Base-by-base conservation (phyloP, 1,139 yeast genomes). In the Taphrina populina region DNA sequence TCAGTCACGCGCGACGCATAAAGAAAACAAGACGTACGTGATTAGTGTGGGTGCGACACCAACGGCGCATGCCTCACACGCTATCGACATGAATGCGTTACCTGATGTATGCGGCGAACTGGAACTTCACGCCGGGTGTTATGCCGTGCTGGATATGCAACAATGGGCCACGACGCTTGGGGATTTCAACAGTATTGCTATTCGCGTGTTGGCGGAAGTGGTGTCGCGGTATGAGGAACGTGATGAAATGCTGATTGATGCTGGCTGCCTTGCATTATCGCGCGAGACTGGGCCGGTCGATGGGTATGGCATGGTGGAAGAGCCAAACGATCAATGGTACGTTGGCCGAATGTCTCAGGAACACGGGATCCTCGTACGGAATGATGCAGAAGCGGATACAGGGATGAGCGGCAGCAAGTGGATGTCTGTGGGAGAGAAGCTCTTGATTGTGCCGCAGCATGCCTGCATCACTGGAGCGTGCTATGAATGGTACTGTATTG, bases 21-120 rank as follows among this genome's bases (percentile, higher is more conserved):
- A 65, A 15, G 35, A 35, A 17, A 21, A n/a, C 10, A 17, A 33
- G 8, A 27, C 45, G 5, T 69, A 77, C 56, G 73, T 69, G 32
- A 69, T 78, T 33, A 80, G 84, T 0, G 86, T 84, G 11, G 95
- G 95, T 11, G 88, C 94, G 0, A 84, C 95, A 0, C 94, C 94
- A 41, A 85, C 94, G 0, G 82, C 86, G 1, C 88, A 83, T 63
- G 79, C 87, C 0, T 73, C 84, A 1, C 74, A 72, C 58, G 20
- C 61, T 10, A 47, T 52, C 10, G 19, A 27, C 6, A 51, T 37
- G 15, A 39, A 19, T 3, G 55, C 26, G 3, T 49, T 59, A n/a
- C 67, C 64, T 3, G 60, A 65, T n/a, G 64, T 79, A 34, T 63
- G 68, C 23, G 84, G 82, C 2, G 67, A 67, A 1, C 70, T 85